Base-by-base conservation (phyloP, 139 green algal species). In the Auxenochlorella pyrenoidosa region DNA sequence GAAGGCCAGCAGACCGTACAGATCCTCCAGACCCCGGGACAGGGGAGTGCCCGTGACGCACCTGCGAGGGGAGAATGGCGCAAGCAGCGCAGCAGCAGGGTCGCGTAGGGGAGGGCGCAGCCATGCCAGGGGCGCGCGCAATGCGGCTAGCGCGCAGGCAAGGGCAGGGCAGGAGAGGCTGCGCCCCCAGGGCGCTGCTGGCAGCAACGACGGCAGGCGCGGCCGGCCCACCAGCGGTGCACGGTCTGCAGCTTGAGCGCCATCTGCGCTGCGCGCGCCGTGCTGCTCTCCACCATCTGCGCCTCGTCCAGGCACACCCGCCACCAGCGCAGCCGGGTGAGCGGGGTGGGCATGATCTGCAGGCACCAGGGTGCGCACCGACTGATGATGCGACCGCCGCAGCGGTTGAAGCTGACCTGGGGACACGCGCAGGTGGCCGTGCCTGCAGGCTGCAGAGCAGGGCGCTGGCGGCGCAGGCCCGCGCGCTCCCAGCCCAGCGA, bases 231-330 rank as follows among this genome's bases (percentile, higher is more conserved):
- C 90, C 93, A 96, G 16, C 91, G 73, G 84, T 95, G 87, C n/a
- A 80, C 76, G 1, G 90, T 84, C 0, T 78, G 24, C 75, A 97
- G 86, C 81, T 92, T 90, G 32, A 89, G 79, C 18, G 96, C 96
- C 95, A 99, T 97, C 78, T 94, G 88, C 13, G 96, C 90, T 0
- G 96, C 96, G 75, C 95, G 93, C 47, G 93, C 89, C 0, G 94
- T 95, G 73, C 71, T 81, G 86, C 89, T 92, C 88, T 97, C 94
- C 81, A 99, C 96, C 93, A 97, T 95, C 89, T 99, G 80, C 0
- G 96, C 96, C 88, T 98, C 97, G 83, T 99, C 97, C 76, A 99
- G 89, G 68, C 95, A 95, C 40, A 99, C 93, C 0, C 97, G 93
- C 95, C 96, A 98, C 94, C 96, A 99, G 5, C 58, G 70, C 76